Conservation (phyloP, 148 eudicot species). For the Rhododendron henanense region DNA sequence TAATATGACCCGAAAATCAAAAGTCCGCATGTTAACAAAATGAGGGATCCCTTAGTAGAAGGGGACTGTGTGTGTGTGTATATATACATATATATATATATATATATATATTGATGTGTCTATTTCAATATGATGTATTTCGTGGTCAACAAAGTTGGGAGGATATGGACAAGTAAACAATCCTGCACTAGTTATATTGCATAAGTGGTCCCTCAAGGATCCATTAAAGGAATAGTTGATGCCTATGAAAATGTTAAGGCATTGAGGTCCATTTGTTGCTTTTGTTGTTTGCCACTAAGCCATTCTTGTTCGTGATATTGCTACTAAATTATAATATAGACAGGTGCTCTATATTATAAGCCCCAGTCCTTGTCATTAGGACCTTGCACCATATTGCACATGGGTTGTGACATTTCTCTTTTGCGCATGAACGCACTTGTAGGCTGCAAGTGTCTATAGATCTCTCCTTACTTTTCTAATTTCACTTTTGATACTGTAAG, state of each 20-base stretch:
- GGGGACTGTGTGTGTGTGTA: no score
- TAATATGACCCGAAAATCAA: no score
- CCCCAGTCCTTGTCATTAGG: conserved; percentile 19
- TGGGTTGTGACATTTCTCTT: background rate
- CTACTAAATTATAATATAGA: background rate
- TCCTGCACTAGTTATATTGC: conserved; percentile 1
- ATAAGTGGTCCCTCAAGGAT: conserved; percentile 14
- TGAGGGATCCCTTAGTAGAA: no score
- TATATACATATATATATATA: no score
- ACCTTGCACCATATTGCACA: background rate
- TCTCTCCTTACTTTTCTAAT: background rate
- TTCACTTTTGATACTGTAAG: background rate
- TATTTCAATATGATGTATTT: background rate
- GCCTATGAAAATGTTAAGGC: background rate
- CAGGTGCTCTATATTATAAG: background rate
- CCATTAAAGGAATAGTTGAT: conserved; percentile 9
- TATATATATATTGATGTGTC: background rate
- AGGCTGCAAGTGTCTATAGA: background rate
- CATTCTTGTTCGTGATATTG: background rate
- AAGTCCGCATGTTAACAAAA: no score
- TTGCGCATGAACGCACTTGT: background rate
- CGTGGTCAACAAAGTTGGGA: background rate
- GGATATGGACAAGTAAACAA: background rate
- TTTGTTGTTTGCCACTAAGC: conserved; percentile 17
- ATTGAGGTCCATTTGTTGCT: background rate